Evolutionary conservation across 2,329 filamentous ascomycete genomes (phyloP), one percentile per base, ranked within the genome.

Genomic region (Lachnellula occidentalis): DNA sequence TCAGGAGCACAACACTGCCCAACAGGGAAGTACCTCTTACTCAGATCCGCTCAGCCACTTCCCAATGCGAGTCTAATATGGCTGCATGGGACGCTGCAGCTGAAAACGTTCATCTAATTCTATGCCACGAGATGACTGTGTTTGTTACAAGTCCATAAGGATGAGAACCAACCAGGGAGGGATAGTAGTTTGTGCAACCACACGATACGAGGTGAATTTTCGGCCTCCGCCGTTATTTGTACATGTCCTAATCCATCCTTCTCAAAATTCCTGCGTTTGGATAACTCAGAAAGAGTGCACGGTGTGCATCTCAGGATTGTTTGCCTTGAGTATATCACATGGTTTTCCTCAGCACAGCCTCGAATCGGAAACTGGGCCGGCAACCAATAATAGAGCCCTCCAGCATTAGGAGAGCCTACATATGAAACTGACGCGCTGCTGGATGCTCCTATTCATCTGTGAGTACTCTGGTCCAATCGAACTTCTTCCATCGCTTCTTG

Each of bases 401-500:
- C 19, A 21, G 7, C 7, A 43, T 8, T 8, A 4, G 27, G 27
- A 11, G 9, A 31, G 27, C 41, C 19, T 9, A 43, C 17, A 22
- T 11, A 37, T 49, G 45, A 45, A 36, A 37, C 27, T 54, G 46
- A 49, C 51, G 45, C 39, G 36, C 46, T 24, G n/a, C 34, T 21
- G 19, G 21, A 43, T 45, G 22, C 19, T 37, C 21, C 56, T 64
- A 66, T 17, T 59, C 62, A 59, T 69, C 66, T 22, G 66, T 69
- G 14, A 86, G 65, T 42, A 85, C 76, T 57, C 81, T 73, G 1
- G 83, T 86, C 86, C 94, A 99, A 75, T 99, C 94, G 75, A 94
- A 96, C 73, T 91, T 91, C 63, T 82, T 82, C 94, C 94, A 99
- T 45, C 82, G 78, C 74, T 86, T 92, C 74, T 82, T 86, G 67